Evolutionary conservation across 495 filamentous ascomycete species (phyloP).

Genomic region (Aspergillus indologenus): DNA sequence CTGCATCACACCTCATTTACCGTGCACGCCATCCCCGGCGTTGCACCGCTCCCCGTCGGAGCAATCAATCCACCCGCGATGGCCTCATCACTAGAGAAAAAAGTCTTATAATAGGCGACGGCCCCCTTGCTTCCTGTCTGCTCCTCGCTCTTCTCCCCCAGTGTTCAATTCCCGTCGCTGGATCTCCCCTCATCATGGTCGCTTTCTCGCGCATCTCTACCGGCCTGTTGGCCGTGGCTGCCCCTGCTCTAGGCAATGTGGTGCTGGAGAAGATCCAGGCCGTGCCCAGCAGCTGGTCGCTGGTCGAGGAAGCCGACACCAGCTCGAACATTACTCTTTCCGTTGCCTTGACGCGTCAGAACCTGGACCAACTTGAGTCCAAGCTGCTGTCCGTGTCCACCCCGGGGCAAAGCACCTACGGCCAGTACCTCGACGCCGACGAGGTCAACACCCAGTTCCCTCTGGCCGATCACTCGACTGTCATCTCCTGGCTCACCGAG

Average conservation of each 20-base stretch:
- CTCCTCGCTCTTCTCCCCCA: neutral
- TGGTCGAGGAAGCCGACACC: neutral
- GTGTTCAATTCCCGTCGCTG: neutral
- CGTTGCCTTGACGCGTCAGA: conserved; percentile 45
- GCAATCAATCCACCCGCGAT: neutral
- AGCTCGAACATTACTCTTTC: conserved; percentile 29
- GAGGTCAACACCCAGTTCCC: conserved; percentile 53
- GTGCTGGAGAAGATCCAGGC: neutral
- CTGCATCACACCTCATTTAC: neutral
- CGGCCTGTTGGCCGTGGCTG: neutral
- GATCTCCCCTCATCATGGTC: neutral
- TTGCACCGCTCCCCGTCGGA: neutral
- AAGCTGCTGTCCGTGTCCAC: conserved; percentile 55
- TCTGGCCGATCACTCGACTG: conserved; percentile 38
- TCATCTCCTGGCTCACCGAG: conserved; percentile 48
- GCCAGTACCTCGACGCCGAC: conserved; percentile 52
- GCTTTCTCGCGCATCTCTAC: neutral
- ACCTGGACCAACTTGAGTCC: conserved; percentile 52
- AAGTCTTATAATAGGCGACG: neutral
- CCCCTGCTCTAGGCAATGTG: neutral
- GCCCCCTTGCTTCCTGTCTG: neutral
- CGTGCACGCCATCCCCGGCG: neutral
- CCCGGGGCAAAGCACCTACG: conserved; percentile 49
- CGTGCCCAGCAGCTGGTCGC: neutral
- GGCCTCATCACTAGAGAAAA: neutral